Percentiles rank a stretch among this genome's conserved stretches.
Conservation (phyloP, 352 stramenopile species). For the Phytophthora sp. region DNA sequence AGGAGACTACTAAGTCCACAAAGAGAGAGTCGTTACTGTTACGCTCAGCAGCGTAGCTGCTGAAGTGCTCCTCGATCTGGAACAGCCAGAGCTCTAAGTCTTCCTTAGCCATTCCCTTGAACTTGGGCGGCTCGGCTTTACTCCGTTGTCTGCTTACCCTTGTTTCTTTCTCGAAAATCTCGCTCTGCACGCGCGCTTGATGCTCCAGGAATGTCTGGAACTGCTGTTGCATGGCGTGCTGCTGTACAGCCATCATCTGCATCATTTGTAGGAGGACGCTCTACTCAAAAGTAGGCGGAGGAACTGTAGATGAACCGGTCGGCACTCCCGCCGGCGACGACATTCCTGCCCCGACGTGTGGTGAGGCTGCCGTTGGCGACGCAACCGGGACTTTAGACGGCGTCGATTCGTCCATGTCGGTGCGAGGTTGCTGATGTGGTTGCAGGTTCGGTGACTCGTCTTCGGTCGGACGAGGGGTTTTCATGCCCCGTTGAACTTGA, state of each 20-base stretch:
- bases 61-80: constrained; percentile 25
- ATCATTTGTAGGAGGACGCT: constrained; percentile 9
- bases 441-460: background rate
- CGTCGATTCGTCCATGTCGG: background rate
- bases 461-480: background rate
- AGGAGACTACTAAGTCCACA: constrained; percentile 7
- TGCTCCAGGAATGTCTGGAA: constrained; percentile 12
- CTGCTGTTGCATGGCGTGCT: constrained; percentile 7
- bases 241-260: constrained; percentile 14
- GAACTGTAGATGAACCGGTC: background rate
- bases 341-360: background rate
- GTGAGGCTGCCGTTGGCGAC: background rate
- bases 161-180: constrained; percentile 11
- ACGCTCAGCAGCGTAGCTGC: constrained; percentile 10
- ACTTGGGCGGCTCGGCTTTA: constrained; percentile 20
- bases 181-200: constrained; percentile 6
- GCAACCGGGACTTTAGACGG: background rate
- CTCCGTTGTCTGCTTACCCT: constrained; percentile 7
- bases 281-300: background rate
- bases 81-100: constrained; percentile 24
- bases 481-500: background rate
- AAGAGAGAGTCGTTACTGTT: constrained; percentile 2
- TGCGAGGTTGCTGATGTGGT: background rate
- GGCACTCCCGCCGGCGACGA: background rate
- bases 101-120: constrained; percentile 13